phyloP scores from a whole-genome alignment of 169 alveolate genomes.

The Babesia sp. region DNA sequence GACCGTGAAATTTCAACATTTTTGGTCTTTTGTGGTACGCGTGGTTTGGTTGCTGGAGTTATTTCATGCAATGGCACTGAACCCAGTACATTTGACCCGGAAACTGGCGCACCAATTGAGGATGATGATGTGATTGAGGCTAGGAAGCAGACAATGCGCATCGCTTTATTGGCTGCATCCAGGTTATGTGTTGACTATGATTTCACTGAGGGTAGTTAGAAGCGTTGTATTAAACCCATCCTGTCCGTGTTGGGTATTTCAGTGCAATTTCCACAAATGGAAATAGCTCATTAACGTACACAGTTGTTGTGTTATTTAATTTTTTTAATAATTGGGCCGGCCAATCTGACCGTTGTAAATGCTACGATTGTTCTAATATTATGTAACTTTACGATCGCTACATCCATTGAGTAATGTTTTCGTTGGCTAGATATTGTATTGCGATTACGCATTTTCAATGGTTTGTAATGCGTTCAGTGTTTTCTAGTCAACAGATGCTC shows the following conservation, averaged over 20 bases:
- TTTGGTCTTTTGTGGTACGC: conserved; percentile 2
- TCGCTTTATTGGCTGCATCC: conserved; percentile 29
- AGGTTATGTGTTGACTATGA: conserved; percentile 7
- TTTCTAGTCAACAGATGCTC: conserved; percentile 46
- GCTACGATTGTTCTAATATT: not conserved
- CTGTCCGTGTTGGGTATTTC: too few species aligned
- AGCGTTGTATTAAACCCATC: too few species aligned
- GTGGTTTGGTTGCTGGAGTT: conserved; percentile 23
- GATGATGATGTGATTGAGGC: conserved; percentile 18
- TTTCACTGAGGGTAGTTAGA: too few species aligned
- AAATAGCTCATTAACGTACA: too few species aligned
- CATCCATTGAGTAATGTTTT: too few species aligned
- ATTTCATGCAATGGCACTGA: conserved; percentile 39
- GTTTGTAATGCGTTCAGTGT: not conserved
- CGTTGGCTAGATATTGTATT: too few species aligned
- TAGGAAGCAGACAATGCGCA: conserved; percentile 4
- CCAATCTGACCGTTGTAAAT: too few species aligned
- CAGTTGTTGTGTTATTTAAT: too few species aligned
- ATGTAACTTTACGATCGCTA: not conserved
- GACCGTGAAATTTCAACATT: conserved; percentile 22
- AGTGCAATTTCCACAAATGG: too few species aligned
- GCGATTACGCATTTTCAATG: too few species aligned
- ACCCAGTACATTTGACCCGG: conserved; percentile 7
- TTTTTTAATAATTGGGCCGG: too few species aligned
- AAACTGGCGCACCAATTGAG: conserved; percentile 17